phyloP scores from a whole-genome alignment of 1,284 basidiomycete species.

The Apiotrichum gamsii region DNA sequence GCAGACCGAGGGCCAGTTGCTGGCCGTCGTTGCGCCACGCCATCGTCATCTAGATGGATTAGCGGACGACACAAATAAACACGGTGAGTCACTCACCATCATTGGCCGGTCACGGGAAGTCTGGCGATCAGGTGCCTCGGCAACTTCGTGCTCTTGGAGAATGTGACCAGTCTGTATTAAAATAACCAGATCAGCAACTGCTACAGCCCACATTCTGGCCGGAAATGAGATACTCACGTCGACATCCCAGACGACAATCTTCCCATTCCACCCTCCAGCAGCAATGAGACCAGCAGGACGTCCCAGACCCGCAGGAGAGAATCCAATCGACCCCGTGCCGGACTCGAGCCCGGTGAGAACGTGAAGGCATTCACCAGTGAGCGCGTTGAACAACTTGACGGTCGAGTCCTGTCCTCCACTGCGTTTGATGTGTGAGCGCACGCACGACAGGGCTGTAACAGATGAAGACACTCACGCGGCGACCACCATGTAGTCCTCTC shows the following conservation, averaged over 20 bases:
- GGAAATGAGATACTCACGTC: conserved; percentile 22
- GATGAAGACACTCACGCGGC: conserved; percentile 34
- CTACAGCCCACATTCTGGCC: too few species aligned
- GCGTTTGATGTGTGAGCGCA: background rate
- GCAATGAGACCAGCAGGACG: conserved; percentile 28
- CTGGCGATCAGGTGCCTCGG: conserved; percentile 27
- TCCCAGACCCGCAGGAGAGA: conserved; percentile 26
- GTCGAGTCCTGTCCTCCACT: conserved; percentile 43
- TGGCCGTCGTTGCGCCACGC: conserved; percentile 38
- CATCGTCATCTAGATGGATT: conserved; percentile 25
- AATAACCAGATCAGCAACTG: too few species aligned
- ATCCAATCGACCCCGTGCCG: conserved; percentile 37
- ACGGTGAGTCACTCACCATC: conserved; percentile 29
- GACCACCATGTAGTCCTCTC: conserved; percentile 30
- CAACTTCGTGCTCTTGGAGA: conserved; percentile 27
- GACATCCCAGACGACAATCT: conserved; percentile 36
- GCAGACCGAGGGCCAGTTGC: conserved; percentile 36
- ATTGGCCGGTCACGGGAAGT: conserved; percentile 28
- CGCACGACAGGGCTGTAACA: background rate
- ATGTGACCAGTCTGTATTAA: conserved; percentile 28
- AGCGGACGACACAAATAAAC: background rate
- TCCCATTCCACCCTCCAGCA: conserved; percentile 39
- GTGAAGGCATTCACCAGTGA: conserved; percentile 31
- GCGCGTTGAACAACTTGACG: conserved; percentile 37
- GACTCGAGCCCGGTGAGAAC: conserved; percentile 30